phyloP scores from a whole-genome alignment of 352 stramenopile species.

The Phytophthora pinifolia region DNA sequence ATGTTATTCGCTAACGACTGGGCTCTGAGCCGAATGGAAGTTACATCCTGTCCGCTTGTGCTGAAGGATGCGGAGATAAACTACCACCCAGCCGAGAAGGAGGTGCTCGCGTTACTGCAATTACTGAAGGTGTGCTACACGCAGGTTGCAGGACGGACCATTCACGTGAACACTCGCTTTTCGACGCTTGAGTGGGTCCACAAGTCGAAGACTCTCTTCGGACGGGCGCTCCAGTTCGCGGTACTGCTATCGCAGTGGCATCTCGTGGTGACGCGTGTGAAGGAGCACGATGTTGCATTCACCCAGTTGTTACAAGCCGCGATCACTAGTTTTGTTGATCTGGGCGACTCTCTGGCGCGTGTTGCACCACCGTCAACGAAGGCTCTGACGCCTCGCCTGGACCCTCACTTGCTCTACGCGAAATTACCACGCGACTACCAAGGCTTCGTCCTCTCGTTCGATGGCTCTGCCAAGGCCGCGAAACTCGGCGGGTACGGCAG shows the following conservation, averaged over 20 bases:
- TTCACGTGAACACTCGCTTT: slow-evolving; percentile 17
- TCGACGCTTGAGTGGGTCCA: slow-evolving; percentile 23
- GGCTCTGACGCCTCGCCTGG: background rate
- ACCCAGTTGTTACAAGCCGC: background rate
- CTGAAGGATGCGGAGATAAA: slow-evolving; percentile 8
- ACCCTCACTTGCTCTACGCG: slow-evolving; percentile 2
- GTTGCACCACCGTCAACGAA: slow-evolving; percentile 2
- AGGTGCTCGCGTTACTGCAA: slow-evolving; percentile 12
- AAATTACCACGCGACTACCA: background rate
- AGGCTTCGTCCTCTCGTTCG: slow-evolving; percentile 18
- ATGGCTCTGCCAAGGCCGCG: slow-evolving; percentile 16
- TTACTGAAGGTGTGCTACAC: slow-evolving; percentile 15
- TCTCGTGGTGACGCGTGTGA: background rate
- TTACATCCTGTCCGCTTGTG: slow-evolving; percentile 14
- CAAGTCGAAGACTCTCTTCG: slow-evolving; percentile 8
- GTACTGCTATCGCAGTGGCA: slow-evolving; percentile 12
- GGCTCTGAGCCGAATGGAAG: slow-evolving; percentile 10
- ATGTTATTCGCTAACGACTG: slow-evolving; percentile 17
- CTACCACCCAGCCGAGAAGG: slow-evolving; percentile 9
- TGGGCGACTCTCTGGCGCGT: background rate
- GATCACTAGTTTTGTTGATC: background rate
- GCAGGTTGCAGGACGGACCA: background rate
- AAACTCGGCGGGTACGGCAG: slow-evolving; percentile 8
- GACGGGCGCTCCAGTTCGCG: slow-evolving; percentile 3
- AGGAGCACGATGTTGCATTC: slow-evolving; percentile 5